Base-by-base conservation (phyloP, 129 eudicot species). In the Saposhnikovia divaricata region DNA sequence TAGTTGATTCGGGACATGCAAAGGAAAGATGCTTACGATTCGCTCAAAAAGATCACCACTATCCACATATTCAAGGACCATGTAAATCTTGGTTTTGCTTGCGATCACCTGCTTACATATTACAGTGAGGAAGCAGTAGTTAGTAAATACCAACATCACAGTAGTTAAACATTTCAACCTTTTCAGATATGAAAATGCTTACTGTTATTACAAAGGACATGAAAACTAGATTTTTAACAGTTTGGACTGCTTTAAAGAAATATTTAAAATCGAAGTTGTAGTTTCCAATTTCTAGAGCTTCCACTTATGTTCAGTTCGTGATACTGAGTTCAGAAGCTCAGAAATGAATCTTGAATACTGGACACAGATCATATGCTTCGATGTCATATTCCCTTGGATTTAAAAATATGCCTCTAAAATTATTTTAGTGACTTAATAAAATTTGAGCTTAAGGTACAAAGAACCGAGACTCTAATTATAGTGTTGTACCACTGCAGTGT, bases 61-160 rank as follows among this genome's bases (percentile, higher is more conserved):
- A 31, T 88, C 86, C 57, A 92, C 93, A 51, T 83, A 94, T 80
- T 94, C 97, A 59, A 94, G 94, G 84, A 94, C 89, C 97, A 94
- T 94, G 70, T 92, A 94, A 65, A 94, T 92, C 90, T 94, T 94
- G 75, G 96, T 87, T 87, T 94, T 94, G 90, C 96, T 94, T 66
- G 98, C 98, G 70, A 94, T 82, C 61, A 94, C 98, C 98, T 94
- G 91, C 13, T 61, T n/a, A 61, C 25, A 9, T 53, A 80, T 37
- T 27, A 46, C 34, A 21, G 9, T 59, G 68, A 44, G 7, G 71
- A 48, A 74, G 13, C 78, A 74, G 61, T 18, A 63, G 28, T 69
- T 34, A 59, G 34, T 59, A 23, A 57, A 59, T n/a, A 59, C 34
- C 5, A 59, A 59, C 12, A 57, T 28, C 28, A 57, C 4, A 23